Conservation (phyloP, 176 grass and related monocot species). For the Aegilops longissima region DNA sequence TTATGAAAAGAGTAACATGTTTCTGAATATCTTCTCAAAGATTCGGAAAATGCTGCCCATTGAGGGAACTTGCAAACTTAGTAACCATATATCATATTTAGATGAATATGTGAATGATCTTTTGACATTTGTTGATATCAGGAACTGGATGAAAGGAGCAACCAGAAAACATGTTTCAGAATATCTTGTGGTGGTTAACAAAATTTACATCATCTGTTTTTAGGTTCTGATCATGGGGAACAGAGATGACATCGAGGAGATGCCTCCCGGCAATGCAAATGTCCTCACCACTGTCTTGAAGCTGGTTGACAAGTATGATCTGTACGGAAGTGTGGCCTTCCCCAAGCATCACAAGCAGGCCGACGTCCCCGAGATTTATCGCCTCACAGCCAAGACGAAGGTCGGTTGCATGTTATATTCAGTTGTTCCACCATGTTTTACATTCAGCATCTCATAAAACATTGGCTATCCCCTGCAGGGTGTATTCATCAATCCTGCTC, state of each 20-base stretch:
- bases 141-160: neutral
- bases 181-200: neutral
- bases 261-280: constrained; percentile 73
- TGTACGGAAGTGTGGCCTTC: constrained; percentile 88
- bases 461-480: constrained; percentile 43
- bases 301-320: constrained; percentile 93
- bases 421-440: neutral
- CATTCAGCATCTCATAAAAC: constrained; percentile 3
- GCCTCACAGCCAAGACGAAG: constrained; percentile 84
- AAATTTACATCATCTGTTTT: neutral
- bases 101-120: too few species aligned
- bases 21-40: constrained; percentile 60
- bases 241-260: constrained; percentile 91
- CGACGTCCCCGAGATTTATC: constrained; percentile 94
- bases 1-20: neutral
- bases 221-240: constrained; percentile 97
- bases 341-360: constrained; percentile 97
- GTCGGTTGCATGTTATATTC: constrained; percentile 20
- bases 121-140: too few species aligned
- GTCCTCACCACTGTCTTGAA: constrained; percentile 90
- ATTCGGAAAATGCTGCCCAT: constrained; percentile 78
- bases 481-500: constrained; percentile 98
- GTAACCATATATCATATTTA: constrained; percentile 43
- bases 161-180: neutral
- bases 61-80: constrained; percentile 91